Base-by-base conservation (phyloP, 2,329 filamentous ascomycete species). In the Alternaria panax region DNA sequence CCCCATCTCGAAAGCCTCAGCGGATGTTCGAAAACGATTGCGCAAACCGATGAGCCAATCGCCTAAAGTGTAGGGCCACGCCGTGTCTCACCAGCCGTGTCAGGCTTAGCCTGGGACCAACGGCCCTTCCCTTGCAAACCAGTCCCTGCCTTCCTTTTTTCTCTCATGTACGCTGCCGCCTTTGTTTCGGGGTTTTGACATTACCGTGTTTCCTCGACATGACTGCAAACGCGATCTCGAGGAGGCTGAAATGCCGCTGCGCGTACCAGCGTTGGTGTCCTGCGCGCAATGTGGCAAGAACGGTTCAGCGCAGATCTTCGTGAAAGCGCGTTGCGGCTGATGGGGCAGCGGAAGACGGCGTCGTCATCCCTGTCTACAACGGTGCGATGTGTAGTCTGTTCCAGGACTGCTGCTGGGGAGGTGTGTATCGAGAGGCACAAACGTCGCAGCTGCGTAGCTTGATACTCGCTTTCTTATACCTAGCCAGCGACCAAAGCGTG, bases 321-420 rank as follows among this genome's bases (percentile, higher is more conserved):
- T 56, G 47, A 5, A 9, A 48, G 53, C 53, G 56, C 59, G 55
- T 54, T 51, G 59, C 59, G 51, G 55, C 59, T 56, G 51, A 62
- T 59, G 51, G 59, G 56, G 55, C 56, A 48, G 42, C 59, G 56
- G 59, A 55, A 59, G 57, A 53, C 38, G 60, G 60, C 57, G 52
- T 59, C 41, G 50, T 45, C 34, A 63, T 54, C 60, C 60, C 57
- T 60, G 57, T 48, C 56, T 30, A 36, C 52, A 60, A 63, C 60
- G 48, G 60, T 54, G 57, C 60, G 40, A 50, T 55, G 30, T 57
- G 52, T 60, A 41, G 42, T 56, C 45, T 51, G 24, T 48, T 47
- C 57, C 52, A 51, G 51, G 53, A 51, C 52, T 9, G 40, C 52
- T 51, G 43, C 47, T 51, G 22, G 50, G 40, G 48, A 57, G 30